Evolutionary conservation across 306 rosid species (phyloP).

Genomic region (Prosopis cineraria): DNA sequence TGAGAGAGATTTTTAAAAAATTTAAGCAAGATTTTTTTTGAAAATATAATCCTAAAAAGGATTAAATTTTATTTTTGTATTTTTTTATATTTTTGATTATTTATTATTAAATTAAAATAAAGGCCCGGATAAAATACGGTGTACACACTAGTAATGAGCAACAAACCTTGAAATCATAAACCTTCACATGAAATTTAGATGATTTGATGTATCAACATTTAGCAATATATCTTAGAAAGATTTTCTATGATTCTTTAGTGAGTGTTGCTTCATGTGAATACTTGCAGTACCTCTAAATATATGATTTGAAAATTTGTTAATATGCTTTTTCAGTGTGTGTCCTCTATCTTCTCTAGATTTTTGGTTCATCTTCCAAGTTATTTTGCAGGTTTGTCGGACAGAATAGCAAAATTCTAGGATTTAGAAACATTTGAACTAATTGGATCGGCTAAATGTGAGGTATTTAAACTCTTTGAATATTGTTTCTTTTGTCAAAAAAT

Average conservation of each 20-base stretch:
- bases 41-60: too few relatives aligned
- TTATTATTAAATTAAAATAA: too few relatives aligned
- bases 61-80: too few relatives aligned
- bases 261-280: not conserved
- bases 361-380: not conserved
- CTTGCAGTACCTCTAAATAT: not conserved
- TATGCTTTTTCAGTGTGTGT: not conserved
- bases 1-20: too few relatives aligned
- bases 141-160: not conserved
- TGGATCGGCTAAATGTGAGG: constrained; percentile 81
- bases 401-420: constrained; percentile 86
- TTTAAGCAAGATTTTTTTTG: too few relatives aligned
- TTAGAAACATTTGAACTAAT: constrained; percentile 83
- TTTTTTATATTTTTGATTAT: too few relatives aligned
- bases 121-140: too few relatives aligned
- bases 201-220: not conserved
- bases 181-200: not conserved
- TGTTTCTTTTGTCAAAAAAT: not conserved
- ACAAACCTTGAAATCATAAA: not conserved
- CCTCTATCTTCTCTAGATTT: not conserved
- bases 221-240: too few relatives aligned
- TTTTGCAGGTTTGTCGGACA: constrained; percentile 74
- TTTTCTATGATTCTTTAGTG: not conserved
- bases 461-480: constrained; percentile 26
- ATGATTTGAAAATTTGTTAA: not conserved